Percentiles rank a stretch among this genome's conserved stretches.
Evolutionary conservation across 2,329 filamentous ascomycete genomes (phyloP).

Genomic region (Geosmithia morbida): DNA sequence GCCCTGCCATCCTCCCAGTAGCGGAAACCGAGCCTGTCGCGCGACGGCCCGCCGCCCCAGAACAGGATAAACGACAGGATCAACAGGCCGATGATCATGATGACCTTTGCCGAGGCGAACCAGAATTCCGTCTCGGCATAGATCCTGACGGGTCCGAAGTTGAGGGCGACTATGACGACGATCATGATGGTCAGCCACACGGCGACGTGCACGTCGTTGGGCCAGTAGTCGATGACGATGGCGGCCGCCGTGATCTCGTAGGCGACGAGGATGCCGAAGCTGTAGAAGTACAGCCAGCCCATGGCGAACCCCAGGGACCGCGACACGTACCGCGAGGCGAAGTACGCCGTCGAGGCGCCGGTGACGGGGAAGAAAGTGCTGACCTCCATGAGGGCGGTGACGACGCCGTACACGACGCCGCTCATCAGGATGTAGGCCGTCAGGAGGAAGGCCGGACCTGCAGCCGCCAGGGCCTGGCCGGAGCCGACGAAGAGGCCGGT

Average conservation of each 20-base stretch:
- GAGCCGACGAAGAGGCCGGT: slow-evolving; percentile 50
- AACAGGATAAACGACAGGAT: slow-evolving; percentile 29
- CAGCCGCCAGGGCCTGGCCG: slow-evolving; percentile 42
- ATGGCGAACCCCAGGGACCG: slow-evolving; percentile 2
- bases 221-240: slow-evolving; percentile 9
- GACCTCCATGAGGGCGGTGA: slow-evolving; percentile 46
- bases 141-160: slow-evolving; percentile 9
- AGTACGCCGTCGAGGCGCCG: slow-evolving; percentile 6
- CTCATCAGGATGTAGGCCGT: slow-evolving; percentile 43
- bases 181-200: slow-evolving; percentile 10
- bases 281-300: slow-evolving; percentile 5
- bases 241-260: slow-evolving; percentile 8
- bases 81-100: slow-evolving; percentile 34
- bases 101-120: slow-evolving; percentile 31
- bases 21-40: slow-evolving; percentile 28
- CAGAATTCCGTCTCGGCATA: slow-evolving; percentile 37
- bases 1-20: slow-evolving; percentile 22
- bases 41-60: slow-evolving; percentile 29
- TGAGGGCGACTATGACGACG: slow-evolving; percentile 7
- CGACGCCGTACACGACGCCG: slow-evolving; percentile 41
- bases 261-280: slow-evolving; percentile 7
- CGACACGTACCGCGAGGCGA: slow-evolving; percentile 8
- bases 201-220: slow-evolving; percentile 7
- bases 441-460: slow-evolving; percentile 43
- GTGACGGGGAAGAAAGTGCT: slow-evolving; percentile 23